Conservation (phyloP, 495 filamentous ascomycete genomes). For the Hypoxylon rickii region DNA sequence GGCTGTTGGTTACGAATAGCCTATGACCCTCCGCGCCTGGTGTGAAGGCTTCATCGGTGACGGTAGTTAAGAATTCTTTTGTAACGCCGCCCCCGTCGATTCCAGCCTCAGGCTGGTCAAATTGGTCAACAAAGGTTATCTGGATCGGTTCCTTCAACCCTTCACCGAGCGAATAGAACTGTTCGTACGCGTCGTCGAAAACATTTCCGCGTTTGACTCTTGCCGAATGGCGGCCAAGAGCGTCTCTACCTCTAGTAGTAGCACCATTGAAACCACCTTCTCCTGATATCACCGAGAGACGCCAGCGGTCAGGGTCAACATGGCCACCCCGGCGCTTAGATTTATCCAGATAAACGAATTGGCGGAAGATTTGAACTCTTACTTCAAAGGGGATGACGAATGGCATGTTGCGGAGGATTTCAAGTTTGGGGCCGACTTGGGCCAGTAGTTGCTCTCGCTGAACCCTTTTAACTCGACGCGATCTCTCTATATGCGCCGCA, state of each 20-base stretch:
- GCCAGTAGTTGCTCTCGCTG: conserved; percentile 71
- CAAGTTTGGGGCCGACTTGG: conserved; percentile 77
- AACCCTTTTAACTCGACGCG: conserved; percentile 63
- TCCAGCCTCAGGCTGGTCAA: conserved; percentile 83
- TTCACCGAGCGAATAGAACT: conserved; percentile 82
- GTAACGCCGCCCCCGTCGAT: conserved; percentile 98
- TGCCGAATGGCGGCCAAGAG: conserved; percentile 75
- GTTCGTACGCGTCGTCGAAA: conserved; percentile 83
- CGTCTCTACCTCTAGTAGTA: conserved; percentile 45
- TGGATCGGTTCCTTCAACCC: conserved; percentile 95
- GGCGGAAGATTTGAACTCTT: conserved; percentile 88
- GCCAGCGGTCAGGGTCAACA: conserved; percentile 80
- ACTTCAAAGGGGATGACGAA: conserved; percentile 95
- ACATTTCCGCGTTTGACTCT: conserved; percentile 78
- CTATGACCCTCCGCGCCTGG: conserved; percentile 40
- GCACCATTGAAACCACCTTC: conserved; percentile 32
- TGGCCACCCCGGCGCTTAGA: conserved; percentile 72
- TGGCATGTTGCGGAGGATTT: conserved; percentile 94
- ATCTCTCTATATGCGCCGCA: conserved; percentile 45
- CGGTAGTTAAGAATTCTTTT: conserved; percentile 93
- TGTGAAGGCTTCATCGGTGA: conserved; percentile 86
- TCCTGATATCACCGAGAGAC: conserved; percentile 60
- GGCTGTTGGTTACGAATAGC: conserved; percentile 84
- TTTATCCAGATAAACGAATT: conserved; percentile 88
- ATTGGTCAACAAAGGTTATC: conserved; percentile 94